phyloP scores from a whole-genome alignment of 129 eudicot genomes.

The Ambrosia trifida region DNA sequence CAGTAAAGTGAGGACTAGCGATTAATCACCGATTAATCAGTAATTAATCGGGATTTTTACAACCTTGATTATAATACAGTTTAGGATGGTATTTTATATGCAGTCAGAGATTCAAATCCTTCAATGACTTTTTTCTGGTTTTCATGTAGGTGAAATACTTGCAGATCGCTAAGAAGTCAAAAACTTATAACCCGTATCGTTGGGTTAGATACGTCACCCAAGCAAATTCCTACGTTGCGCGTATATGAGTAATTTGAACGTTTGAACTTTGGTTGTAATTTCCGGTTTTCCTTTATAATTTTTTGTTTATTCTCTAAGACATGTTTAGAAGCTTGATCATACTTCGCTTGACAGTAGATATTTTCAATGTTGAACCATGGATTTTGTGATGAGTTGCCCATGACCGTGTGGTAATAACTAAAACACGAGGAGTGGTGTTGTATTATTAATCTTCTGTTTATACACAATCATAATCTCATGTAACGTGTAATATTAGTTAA shows the following conservation, averaged over 20 bases:
- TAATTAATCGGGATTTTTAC: too few species aligned
- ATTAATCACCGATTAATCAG: too few species aligned
- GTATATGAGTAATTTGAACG: conserved; percentile 49
- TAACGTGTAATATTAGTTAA: not conserved
- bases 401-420: not conserved
- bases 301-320: not conserved
- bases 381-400: conserved; percentile 15
- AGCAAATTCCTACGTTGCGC: conserved; percentile 94
- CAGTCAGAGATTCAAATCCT: not conserved
- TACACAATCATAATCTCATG: conserved; percentile 9
- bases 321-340: not conserved
- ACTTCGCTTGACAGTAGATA: conserved; percentile 1
- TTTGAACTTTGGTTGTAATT: not conserved
- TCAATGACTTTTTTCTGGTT: not conserved
- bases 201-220: conserved; percentile 97
- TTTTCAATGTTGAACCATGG: conserved; percentile 5
- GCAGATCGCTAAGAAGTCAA: conserved; percentile 83
- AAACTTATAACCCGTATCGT: conserved; percentile 80
- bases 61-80: too few species aligned
- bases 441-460: not conserved
- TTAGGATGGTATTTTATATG: not conserved
- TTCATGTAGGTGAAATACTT: conserved; percentile 76
- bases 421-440: not conserved
- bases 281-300: conserved; percentile 1
- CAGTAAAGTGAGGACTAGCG: too few species aligned